These are phyloP conservation scores for Hura crepitans DNA, from an alignment of 441 rosid species.

Conservation along the genomic window DNA sequence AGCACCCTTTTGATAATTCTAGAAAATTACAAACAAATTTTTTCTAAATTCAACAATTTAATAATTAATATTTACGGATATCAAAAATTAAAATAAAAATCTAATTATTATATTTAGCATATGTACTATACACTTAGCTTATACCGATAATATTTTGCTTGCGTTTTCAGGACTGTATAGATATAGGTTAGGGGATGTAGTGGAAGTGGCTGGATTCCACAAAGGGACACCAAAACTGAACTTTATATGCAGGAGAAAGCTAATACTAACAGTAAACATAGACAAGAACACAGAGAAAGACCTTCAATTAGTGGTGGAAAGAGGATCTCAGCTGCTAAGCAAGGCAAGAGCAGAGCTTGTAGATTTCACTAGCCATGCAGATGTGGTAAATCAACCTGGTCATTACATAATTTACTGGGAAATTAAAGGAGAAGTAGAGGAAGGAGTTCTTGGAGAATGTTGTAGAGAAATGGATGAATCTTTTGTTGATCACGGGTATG, in stretches of 20 bases:
- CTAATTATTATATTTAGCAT: too few relatives aligned
- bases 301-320: constrained; percentile 69
- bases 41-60: too few relatives aligned
- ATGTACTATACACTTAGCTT: too few relatives aligned
- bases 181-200: constrained; percentile 74
- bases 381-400: constrained; percentile 49
- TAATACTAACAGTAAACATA: constrained; percentile 64
- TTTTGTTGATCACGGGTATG: constrained; percentile 74
- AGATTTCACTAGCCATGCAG: constrained; percentile 84
- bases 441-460: constrained; percentile 53
- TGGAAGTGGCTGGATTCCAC: constrained; percentile 74
- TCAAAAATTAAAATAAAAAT: too few relatives aligned
- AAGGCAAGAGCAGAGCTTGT: constrained; percentile 55
- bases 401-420: constrained; percentile 93
- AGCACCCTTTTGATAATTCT: too few relatives aligned
- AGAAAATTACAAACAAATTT: too few relatives aligned
- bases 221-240: constrained; percentile 72
- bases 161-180: constrained; percentile 63
- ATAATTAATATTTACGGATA: too few relatives aligned
- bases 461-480: constrained; percentile 69
- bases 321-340: constrained; percentile 45
- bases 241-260: constrained; percentile 79
- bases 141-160: too few relatives aligned
- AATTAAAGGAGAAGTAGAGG: constrained; percentile 66
- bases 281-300: constrained; percentile 92